phyloP scores from a whole-genome alignment of 2,329 filamentous ascomycete genomes.

The Teratosphaeriaceae sp. region DNA sequence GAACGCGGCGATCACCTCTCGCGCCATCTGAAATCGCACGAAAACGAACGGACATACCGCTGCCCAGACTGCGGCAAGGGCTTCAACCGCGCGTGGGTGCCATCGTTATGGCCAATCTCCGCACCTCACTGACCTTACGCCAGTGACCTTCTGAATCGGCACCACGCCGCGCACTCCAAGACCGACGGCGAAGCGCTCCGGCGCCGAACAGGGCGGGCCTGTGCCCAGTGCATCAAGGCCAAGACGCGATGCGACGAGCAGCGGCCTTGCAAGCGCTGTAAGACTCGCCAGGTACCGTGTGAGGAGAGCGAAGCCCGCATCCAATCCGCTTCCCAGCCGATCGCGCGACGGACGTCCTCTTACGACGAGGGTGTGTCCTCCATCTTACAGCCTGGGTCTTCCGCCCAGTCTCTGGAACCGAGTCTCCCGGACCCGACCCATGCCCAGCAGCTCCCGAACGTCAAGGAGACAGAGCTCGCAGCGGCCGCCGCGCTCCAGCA shows the following conservation, averaged over 20 bases:
- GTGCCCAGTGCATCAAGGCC: constrained; percentile 19
- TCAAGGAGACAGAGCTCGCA: neutral
- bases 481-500: neutral
- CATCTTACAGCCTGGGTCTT: too few relatives aligned
- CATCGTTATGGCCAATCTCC: neutral
- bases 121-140: neutral
- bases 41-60: constrained; percentile 20
- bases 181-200: constrained; percentile 16
- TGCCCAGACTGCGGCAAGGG: constrained; percentile 22
- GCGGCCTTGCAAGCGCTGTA: constrained; percentile 22
- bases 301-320: constrained; percentile 17
- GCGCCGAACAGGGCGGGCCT: constrained; percentile 19
- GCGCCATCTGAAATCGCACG: constrained; percentile 22
- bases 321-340: constrained; percentile 1
- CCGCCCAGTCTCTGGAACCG: neutral
- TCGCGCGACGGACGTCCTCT: constrained; percentile 1
- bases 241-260: constrained; percentile 24
- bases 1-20: constrained; percentile 21
- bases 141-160: constrained; percentile 20
- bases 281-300: constrained; percentile 15
- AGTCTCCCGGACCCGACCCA: neutral
- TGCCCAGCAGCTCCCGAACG: neutral
- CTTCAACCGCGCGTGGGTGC: constrained; percentile 19
- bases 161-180: constrained; percentile 20
- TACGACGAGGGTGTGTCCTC: neutral